These are phyloP conservation scores for Isoetes engelmannii DNA, from an alignment of 83 land plant genomes.

Conservation along the genomic window DNA sequence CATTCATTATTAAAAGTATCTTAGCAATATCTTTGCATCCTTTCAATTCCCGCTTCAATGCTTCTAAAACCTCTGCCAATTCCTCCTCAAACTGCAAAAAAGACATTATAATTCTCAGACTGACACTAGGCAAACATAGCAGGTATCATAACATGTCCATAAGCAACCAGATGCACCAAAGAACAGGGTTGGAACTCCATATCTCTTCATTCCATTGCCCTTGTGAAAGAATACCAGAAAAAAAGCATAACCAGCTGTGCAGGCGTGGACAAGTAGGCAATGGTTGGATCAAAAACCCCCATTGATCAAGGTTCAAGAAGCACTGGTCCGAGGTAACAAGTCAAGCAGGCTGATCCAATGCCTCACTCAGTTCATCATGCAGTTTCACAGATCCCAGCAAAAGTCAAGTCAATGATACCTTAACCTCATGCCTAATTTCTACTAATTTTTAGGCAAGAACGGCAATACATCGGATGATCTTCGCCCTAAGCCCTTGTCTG, in stretches of 20 bases:
- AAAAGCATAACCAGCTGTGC: background rate
- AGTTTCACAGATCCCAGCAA: too few relatives aligned
- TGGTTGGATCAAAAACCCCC: too few relatives aligned
- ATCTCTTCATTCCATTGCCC: background rate
- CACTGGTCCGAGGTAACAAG: too few relatives aligned
- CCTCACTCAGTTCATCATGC: too few relatives aligned
- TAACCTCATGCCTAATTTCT: too few relatives aligned
- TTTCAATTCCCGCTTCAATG: constrained; percentile 52
- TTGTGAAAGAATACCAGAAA: background rate
- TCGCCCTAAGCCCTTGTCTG: too few relatives aligned
- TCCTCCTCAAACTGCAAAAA: background rate
- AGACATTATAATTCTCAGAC: background rate
- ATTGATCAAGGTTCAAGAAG: too few relatives aligned
- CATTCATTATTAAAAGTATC: constrained; percentile 61
- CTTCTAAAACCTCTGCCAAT: constrained; percentile 40
- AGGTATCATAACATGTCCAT: background rate
- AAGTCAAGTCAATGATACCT: too few relatives aligned
- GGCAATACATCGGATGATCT: too few relatives aligned
- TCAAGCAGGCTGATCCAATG: too few relatives aligned
- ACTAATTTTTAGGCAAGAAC: too few relatives aligned
- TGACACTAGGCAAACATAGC: background rate
- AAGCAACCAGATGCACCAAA: background rate
- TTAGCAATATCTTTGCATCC: constrained; percentile 82
- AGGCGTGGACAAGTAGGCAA: too few relatives aligned
- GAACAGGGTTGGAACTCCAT: background rate